phyloP scores from a whole-genome alignment of 2,329 filamentous ascomycete genomes.

The Uncinocarpus reesii region DNA sequence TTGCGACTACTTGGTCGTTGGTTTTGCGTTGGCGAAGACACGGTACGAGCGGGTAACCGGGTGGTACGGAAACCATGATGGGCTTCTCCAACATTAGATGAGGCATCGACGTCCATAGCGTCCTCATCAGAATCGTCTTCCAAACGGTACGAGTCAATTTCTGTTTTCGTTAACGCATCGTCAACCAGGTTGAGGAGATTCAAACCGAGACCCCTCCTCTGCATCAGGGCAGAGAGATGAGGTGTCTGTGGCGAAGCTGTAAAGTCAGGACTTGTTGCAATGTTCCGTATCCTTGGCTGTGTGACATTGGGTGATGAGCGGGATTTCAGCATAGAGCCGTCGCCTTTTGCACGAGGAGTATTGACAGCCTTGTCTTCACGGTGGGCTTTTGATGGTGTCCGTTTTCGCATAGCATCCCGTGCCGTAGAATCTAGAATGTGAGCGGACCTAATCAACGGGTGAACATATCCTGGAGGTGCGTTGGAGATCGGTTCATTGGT shows the following conservation, averaged over 20 bases:
- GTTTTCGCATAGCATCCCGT: constrained; percentile 17
- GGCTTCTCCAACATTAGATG: constrained; percentile 17
- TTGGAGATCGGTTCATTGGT: constrained; percentile 25
- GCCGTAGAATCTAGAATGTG: constrained; percentile 32
- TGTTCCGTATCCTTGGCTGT: neutral
- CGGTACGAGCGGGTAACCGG: constrained; percentile 47
- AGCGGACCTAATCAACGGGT: constrained; percentile 52
- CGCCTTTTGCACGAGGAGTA: constrained; percentile 15
- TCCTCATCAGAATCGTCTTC: constrained; percentile 33
- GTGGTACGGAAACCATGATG: constrained; percentile 23
- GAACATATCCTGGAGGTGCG: constrained; percentile 45
- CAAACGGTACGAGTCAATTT: constrained; percentile 32
- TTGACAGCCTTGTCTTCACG: constrained; percentile 7
- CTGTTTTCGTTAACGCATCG: constrained; percentile 40
- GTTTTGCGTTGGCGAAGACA: constrained; percentile 43
- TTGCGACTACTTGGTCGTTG: constrained; percentile 51
- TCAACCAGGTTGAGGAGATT: constrained; percentile 51
- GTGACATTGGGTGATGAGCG: neutral
- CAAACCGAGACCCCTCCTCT: constrained; percentile 50
- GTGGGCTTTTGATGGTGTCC: constrained; percentile 17
- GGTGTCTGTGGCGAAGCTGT: constrained; percentile 51
- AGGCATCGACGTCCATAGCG: constrained; percentile 21
- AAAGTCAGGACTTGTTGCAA: constrained; percentile 32
- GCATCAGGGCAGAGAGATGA: constrained; percentile 56
- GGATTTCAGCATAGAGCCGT: neutral